Evolutionary conservation across 352 stramenopile genomes (phyloP).

Genomic region (Pythium dissotocum): DNA sequence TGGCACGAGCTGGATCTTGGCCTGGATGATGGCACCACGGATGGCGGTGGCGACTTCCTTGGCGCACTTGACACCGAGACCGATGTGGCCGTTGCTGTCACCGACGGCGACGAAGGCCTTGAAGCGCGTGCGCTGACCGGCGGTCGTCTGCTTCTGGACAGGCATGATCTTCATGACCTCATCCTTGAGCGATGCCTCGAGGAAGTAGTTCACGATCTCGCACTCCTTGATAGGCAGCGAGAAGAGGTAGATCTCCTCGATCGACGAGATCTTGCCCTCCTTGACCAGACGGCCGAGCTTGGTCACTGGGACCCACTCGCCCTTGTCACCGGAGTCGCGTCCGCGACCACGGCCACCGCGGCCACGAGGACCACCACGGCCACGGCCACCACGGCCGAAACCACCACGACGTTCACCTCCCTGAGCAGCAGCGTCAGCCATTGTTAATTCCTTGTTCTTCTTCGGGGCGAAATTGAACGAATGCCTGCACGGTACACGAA

Average conservation of each 20-base stretch:
- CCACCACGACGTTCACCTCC: conserved; percentile 91
- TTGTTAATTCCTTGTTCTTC: conserved; percentile 63
- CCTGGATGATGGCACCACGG: conserved; percentile 98
- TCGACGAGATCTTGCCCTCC: conserved; percentile 98
- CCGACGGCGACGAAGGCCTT: conserved; percentile 99
- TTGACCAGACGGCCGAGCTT: conserved; percentile 99
- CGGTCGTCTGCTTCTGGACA: conserved; percentile 99
- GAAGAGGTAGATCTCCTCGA: conserved; percentile 99
- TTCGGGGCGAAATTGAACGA: conserved; percentile 86
- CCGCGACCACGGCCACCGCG: conserved; percentile 88
- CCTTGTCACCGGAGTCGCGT: conserved; percentile 87
- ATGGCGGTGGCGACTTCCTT: conserved; percentile 99
- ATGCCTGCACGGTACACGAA: conserved; percentile 32
- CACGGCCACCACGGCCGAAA: conserved; percentile 91
- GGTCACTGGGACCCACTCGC: conserved; percentile 99
- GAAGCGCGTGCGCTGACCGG: conserved; percentile 99
- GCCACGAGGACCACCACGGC: conserved; percentile 78
- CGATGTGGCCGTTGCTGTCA: conserved; percentile 98
- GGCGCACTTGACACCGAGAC: conserved; percentile 98
- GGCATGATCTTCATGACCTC: conserved; percentile 99
- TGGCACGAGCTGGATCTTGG: conserved; percentile 98
- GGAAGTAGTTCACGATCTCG: conserved; percentile 99
- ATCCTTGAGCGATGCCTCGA: conserved; percentile 98
- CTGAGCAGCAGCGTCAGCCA: conserved; percentile 74
- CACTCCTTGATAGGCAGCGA: conserved; percentile 99